Conservation (phyloP, 345 rosid species). For the Rhizophora apiculata region DNA sequence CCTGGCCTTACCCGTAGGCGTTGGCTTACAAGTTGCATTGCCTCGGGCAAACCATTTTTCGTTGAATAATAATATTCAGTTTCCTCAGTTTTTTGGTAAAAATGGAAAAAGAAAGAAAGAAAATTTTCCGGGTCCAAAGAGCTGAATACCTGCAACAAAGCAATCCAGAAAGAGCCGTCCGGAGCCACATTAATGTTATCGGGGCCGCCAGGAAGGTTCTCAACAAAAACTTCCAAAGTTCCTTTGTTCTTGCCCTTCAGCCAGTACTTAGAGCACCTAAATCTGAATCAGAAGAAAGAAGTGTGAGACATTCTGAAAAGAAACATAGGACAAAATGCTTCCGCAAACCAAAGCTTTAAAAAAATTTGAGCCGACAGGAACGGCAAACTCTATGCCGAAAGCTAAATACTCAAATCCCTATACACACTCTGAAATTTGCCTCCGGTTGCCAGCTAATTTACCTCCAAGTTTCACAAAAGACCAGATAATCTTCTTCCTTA, state of each 20-base stretch:
- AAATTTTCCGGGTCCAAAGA: no score
- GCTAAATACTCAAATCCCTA: no score
- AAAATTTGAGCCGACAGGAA: neutral
- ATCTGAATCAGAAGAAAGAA: conserved; percentile 22
- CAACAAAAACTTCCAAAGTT: conserved; percentile 36
- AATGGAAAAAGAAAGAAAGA: no score
- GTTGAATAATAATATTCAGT: neutral
- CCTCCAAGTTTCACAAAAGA: conserved; percentile 50
- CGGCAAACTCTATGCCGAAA: neutral
- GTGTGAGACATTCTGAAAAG: neutral
- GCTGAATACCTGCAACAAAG: conserved; percentile 26
- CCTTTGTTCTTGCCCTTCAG: conserved; percentile 37
- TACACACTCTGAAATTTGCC: no score
- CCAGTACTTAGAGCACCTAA: conserved; percentile 48
- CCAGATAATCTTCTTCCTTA: conserved; percentile 36
- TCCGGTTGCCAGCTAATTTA: conserved; percentile 15
- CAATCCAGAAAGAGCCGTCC: conserved; percentile 60
- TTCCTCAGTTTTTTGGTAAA: neutral
- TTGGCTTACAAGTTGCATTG: no score
- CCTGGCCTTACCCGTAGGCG: no score
- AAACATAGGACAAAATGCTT: no score
- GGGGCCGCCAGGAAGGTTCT: conserved; percentile 50
- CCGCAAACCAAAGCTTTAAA: no score
- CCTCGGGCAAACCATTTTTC: no score
- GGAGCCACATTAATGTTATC: conserved; percentile 57